These are phyloP conservation scores for Panicum hallii DNA, from an alignment of 202 grass and related monocot species.

Conservation along the genomic window DNA sequence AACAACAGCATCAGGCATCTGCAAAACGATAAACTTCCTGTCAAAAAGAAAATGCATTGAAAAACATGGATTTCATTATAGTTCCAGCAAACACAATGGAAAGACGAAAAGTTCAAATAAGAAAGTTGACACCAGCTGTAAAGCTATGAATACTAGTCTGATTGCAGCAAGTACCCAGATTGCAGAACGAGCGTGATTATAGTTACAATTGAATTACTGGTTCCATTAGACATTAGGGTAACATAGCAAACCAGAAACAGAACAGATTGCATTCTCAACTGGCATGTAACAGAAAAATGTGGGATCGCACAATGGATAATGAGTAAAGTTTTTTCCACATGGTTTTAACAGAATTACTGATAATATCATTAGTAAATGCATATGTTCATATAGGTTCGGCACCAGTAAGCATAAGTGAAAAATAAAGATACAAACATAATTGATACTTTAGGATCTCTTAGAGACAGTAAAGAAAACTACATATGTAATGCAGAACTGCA, in stretches of 20 bases:
- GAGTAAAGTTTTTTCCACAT: not conserved
- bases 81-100: not conserved
- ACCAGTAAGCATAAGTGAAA: not conserved
- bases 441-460: not conserved
- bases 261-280: constrained; percentile 13
- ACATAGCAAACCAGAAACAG: constrained; percentile 8
- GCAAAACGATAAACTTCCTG: constrained; percentile 33
- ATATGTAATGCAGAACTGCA: not conserved
- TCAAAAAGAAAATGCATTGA: constrained; percentile 32
- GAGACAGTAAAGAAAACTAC: not conserved
- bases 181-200: not conserved
- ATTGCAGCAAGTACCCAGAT: constrained; percentile 1
- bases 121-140: constrained; percentile 20
- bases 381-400: not conserved
- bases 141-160: not conserved
- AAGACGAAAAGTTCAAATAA: constrained; percentile 20
- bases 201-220: constrained; percentile 11
- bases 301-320: not conserved
- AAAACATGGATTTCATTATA: constrained; percentile 9
- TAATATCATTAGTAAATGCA: not conserved
- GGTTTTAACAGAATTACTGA: constrained; percentile 10
- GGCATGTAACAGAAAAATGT: constrained; percentile 6
- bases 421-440: constrained; percentile 1
- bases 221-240: constrained; percentile 5
- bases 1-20: constrained; percentile 99